Evolutionary conservation across 31 red algal species (phyloP).

Genomic region (Bonnemaisonia californica): DNA sequence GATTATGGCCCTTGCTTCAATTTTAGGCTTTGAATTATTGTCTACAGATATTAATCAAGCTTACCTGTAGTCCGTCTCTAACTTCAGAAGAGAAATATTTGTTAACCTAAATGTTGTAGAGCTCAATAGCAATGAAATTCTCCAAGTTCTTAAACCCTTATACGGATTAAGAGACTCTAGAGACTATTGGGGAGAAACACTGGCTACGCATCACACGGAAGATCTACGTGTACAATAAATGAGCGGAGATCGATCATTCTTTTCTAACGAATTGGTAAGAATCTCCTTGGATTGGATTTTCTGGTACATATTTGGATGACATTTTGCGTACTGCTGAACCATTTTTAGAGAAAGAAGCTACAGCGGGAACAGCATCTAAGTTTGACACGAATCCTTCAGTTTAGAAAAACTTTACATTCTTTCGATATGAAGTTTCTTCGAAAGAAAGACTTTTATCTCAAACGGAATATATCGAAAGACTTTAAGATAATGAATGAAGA

Average conservation of each 20-base stretch:
- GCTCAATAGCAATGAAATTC: neutral
- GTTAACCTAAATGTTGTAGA: constrained; percentile 15
- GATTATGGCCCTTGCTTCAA: neutral
- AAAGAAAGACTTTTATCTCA: neutral
- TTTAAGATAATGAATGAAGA: neutral
- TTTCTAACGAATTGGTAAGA: neutral
- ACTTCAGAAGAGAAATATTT: constrained; percentile 4
- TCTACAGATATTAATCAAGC: too few species aligned
- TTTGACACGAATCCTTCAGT: neutral
- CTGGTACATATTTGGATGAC: constrained; percentile 31
- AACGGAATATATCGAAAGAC: constrained; percentile 6
- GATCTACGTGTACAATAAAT: constrained; percentile 33
- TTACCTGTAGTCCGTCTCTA: constrained; percentile 31
- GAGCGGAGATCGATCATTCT: too few species aligned
- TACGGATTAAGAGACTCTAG: constrained; percentile 42
- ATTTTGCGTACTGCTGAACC: neutral
- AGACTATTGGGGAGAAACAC: constrained; percentile 46
- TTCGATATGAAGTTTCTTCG: neutral
- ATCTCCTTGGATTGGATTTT: constrained; percentile 3
- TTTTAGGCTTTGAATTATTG: constrained; percentile 24
- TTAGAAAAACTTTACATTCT: constrained; percentile 7
- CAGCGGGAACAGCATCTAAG: neutral
- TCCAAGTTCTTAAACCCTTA: constrained; percentile 26
- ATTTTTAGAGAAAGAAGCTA: neutral
- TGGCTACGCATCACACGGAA: neutral